phyloP scores from a whole-genome alignment of 352 stramenopile species.

The Peronospora tabacina region DNA sequence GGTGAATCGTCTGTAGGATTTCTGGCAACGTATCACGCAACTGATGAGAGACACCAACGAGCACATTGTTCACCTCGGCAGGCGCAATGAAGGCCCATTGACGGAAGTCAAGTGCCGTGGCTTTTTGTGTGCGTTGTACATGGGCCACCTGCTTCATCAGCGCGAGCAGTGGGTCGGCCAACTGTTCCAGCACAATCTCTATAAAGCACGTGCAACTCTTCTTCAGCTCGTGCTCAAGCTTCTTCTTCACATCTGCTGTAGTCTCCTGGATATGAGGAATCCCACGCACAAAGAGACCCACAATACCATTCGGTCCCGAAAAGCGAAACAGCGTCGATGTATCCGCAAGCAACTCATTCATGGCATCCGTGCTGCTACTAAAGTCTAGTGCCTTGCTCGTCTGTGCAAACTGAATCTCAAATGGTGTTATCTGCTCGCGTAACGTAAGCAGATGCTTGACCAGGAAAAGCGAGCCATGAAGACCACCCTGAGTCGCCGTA shows the following conservation, averaged over 20 bases:
- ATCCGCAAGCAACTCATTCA: conserved; percentile 62
- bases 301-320: conserved; percentile 46
- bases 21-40: conserved; percentile 35
- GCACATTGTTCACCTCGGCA: conserved; percentile 35
- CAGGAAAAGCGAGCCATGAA: conserved; percentile 70
- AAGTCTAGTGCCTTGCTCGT: conserved; percentile 71
- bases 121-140: conserved; percentile 34
- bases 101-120: conserved; percentile 33
- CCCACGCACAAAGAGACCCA: conserved; percentile 54
- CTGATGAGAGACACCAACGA: conserved; percentile 36
- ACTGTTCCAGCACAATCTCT: conserved; percentile 56
- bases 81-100: conserved; percentile 42
- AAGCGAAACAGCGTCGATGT: conserved; percentile 58
- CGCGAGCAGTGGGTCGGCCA: conserved; percentile 44
- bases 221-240: conserved; percentile 71
- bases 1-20: conserved; percentile 50
- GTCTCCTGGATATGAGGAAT: conserved; percentile 76
- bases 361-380: conserved; percentile 61
- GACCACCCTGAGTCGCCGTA: conserved; percentile 33
- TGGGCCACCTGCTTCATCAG: conserved; percentile 64
- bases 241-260: conserved; percentile 73
- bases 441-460: conserved; percentile 79
- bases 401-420: conserved; percentile 74
- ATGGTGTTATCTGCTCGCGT: conserved; percentile 78
- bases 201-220: conserved; percentile 77